A percentile compares a stretch with the other conserved stretches of the same genome.
phyloP scores from a whole-genome alignment of 257 asterid species.

The Nyctanthes arbortristis region DNA sequence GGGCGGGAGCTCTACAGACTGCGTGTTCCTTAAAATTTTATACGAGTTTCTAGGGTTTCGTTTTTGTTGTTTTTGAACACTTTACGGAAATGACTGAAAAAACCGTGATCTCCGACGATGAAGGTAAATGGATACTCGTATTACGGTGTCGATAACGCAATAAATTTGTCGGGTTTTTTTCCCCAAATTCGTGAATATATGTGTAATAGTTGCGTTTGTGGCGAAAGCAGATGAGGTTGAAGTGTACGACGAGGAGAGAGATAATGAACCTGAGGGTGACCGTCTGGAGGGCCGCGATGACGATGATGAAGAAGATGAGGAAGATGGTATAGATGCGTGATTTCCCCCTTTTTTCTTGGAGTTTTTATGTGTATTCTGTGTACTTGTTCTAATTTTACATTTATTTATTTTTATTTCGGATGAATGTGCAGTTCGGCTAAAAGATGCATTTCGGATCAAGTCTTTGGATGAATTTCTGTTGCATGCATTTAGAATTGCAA shows the following conservation, averaged over 20 bases:
- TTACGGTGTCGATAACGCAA: not conserved
- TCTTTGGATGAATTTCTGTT: not conserved
- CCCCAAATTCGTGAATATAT: not conserved
- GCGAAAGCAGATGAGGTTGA: slow-evolving; percentile 57
- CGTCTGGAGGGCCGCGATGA: slow-evolving; percentile 48
- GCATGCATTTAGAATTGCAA: not conserved
- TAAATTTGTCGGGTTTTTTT: not conserved
- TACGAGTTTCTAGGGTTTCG: slow-evolving; percentile 45
- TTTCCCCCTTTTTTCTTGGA: not conserved
- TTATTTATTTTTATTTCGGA: not conserved
- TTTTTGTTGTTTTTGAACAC: slow-evolving; percentile 13
- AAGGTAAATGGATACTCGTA: slow-evolving; percentile 41
- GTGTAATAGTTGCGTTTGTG: not conserved
- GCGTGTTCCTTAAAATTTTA: not conserved
- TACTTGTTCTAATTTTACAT: too few species aligned
- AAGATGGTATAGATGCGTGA: slow-evolving; percentile 51
- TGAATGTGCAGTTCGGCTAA: not conserved
- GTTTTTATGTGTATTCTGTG: not conserved
- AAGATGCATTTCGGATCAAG: not conserved
- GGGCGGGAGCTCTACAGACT: too few species aligned
- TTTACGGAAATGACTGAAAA: slow-evolving; percentile 57
- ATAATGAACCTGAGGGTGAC: slow-evolving; percentile 61
- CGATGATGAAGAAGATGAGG: slow-evolving; percentile 84
- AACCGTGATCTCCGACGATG: slow-evolving; percentile 76
- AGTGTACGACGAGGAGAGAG: slow-evolving; percentile 72